These are phyloP conservation scores for Phylloboletellus chloephorus DNA, from an alignment of 1,284 basidiomycete species.

Conservation along the genomic window DNA sequence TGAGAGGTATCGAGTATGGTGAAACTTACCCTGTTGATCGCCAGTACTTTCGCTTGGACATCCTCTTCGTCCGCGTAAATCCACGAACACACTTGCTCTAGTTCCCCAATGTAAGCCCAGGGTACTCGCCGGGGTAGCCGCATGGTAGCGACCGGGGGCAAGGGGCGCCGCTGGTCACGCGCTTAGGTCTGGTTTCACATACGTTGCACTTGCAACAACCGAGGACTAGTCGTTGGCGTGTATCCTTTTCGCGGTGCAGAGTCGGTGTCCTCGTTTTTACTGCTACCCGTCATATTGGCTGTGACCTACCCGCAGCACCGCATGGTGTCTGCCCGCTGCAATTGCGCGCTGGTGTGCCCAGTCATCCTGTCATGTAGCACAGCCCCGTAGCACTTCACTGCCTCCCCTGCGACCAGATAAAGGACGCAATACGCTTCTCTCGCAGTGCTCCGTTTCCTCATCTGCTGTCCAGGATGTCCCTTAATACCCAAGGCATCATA, in stretches of 20 bases:
- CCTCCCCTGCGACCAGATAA: slow-evolving; percentile 23
- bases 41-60: slow-evolving; percentile 49
- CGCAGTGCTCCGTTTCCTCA: not conserved
- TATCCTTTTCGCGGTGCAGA: too few species aligned
- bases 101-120: slow-evolving; percentile 71
- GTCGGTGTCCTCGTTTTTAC: too few species aligned
- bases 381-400: too few species aligned
- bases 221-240: too few species aligned
- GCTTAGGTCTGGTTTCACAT: too few species aligned
- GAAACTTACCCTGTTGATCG: slow-evolving; percentile 65
- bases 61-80: slow-evolving; percentile 71
- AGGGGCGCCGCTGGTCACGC: too few species aligned
- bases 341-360: too few species aligned
- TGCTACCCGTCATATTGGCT: too few species aligned
- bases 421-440: slow-evolving; percentile 4
- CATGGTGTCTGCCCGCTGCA: too few species aligned
- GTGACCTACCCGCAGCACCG: too few species aligned
- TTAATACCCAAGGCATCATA: slow-evolving; percentile 49
- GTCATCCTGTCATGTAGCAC: too few species aligned
- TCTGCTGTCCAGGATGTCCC: slow-evolving; percentile 20
- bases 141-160: slow-evolving; percentile 40
- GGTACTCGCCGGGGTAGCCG: slow-evolving; percentile 77
- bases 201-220: too few species aligned
- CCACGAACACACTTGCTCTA: slow-evolving; percentile 78
- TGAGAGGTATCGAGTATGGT: not conserved